Evolutionary conservation across 2,329 filamentous ascomycete genomes (phyloP), one percentile per base, ranked within the genome.

Genomic region (Aspergillus novoparasiticus): DNA sequence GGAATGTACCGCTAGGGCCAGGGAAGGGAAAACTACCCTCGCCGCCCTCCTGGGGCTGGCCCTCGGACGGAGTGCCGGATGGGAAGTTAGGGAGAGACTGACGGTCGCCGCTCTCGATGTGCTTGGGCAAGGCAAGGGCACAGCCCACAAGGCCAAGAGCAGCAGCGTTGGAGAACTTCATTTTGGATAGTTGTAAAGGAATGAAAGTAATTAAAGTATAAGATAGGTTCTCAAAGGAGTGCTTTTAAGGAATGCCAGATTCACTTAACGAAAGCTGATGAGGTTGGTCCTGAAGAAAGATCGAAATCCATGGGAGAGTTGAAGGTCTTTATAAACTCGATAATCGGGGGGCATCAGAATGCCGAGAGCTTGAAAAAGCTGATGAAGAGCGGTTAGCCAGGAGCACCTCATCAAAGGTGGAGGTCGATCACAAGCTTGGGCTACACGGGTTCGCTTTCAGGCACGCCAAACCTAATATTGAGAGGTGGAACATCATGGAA

Each of bases 141-240:
- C 50, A 59, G 63, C 63, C 57, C 50, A 61, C n/a, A 39, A 64
- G 39, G 41, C 59, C 63, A 23, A 64, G 28, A 14, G 51, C 30
- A 34, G 45, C 63, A 45, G 54, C 51, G 59, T 39, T 26, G 56
- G 50, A 32, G 59, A 53, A 57, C 60, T 62, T 64, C 63, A 64
- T 64, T 32, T 19, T 60, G 63, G 57, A 62, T 57, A 36, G 41
- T 34, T 16, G 50, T 26, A 36, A 23, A 28, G 21, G 36, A 43
- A 46, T 26, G 45, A 60, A 41, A 26, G 34, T 21, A 39, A 30
- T 48, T 30, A 16, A 45, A 50, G 51, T 41, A 55, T 21, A 19
- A 26, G 11, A 23, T 55, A 39, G 16, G 8, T 34, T n/a, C 41
- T 36, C 34, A 41, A 53, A 58, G 32, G 59, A 61, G 10, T 28